Conservation (phyloP, 352 stramenopile genomes). For the Globisporangium acanthophoron region DNA sequence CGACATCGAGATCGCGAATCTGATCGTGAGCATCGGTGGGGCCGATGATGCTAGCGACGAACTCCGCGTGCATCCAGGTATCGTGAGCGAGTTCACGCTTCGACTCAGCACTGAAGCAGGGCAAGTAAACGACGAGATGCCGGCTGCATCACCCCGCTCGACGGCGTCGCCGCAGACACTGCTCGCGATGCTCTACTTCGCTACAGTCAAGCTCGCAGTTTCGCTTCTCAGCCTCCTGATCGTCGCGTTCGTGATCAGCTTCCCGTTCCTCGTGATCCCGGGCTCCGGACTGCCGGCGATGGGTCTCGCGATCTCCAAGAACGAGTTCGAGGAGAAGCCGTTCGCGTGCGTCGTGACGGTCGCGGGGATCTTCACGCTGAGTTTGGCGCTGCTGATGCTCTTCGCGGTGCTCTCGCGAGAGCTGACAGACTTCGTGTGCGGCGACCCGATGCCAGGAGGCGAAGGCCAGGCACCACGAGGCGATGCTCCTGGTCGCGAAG, state of each 20-base stretch:
- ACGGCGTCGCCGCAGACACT: constrained; percentile 24
- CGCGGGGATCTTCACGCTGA: background rate
- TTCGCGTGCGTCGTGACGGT: background rate
- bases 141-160: constrained; percentile 9
- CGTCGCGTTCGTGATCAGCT: constrained; percentile 10
- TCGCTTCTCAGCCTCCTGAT: constrained; percentile 25
- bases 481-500: background rate
- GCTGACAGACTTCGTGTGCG: background rate
- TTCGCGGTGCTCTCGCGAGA: background rate
- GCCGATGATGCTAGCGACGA: background rate
- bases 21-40: constrained; percentile 3
- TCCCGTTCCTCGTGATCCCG: background rate
- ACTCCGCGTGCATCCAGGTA: constrained; percentile 14
- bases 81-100: constrained; percentile 20
- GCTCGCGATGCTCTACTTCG: constrained; percentile 37
- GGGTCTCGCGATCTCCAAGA: background rate
- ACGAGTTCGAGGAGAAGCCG: background rate
- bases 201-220: constrained; percentile 31
- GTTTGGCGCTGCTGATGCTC: background rate
- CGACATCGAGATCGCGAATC: constrained; percentile 20
- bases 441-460: background rate
- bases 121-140: constrained; percentile 14
- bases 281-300: background rate
- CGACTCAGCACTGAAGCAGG: background rate
- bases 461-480: background rate